Conservation (phyloP, 2,329 filamentous ascomycete genomes). For the Botrytis fragariae region DNA sequence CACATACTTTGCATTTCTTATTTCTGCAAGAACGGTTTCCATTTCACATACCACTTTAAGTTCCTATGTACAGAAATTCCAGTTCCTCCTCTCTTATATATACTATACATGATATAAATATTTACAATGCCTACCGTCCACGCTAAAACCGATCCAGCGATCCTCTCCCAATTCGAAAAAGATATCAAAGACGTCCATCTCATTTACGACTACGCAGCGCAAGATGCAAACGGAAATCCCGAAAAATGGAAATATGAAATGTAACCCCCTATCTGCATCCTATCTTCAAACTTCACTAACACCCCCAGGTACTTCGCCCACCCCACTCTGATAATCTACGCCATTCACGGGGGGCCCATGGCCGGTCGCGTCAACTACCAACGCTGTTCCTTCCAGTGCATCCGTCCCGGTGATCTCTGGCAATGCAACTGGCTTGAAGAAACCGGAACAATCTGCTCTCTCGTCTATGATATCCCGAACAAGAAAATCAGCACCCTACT, state of each 20-base stretch:
- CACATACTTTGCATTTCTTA: not conserved
- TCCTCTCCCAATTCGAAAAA: not conserved
- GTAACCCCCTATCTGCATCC: not conserved
- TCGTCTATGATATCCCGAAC: not conserved
- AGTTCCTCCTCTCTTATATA: not conserved
- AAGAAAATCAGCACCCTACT: slow-evolving; percentile 47
- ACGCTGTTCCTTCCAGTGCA: not conserved
- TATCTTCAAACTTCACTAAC: not conserved
- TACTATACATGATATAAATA: not conserved
- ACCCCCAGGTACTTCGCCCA: not conserved
- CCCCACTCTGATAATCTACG: not conserved
- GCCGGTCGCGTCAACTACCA: not conserved
- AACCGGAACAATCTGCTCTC: not conserved
- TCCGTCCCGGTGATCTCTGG: not conserved
- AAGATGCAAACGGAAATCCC: not conserved
- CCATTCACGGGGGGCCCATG: not conserved
- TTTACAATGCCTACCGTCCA: not conserved
- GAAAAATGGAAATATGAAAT: not conserved
- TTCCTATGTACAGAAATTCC: not conserved
- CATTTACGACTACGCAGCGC: not conserved
- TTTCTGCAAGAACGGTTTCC: not conserved
- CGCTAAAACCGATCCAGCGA: not conserved
- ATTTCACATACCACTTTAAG: not conserved
- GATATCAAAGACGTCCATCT: not conserved
- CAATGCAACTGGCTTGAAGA: not conserved